Base-by-base conservation (phyloP, 2,329 filamentous ascomycete species). In the Lecanicillium sp. region DNA sequence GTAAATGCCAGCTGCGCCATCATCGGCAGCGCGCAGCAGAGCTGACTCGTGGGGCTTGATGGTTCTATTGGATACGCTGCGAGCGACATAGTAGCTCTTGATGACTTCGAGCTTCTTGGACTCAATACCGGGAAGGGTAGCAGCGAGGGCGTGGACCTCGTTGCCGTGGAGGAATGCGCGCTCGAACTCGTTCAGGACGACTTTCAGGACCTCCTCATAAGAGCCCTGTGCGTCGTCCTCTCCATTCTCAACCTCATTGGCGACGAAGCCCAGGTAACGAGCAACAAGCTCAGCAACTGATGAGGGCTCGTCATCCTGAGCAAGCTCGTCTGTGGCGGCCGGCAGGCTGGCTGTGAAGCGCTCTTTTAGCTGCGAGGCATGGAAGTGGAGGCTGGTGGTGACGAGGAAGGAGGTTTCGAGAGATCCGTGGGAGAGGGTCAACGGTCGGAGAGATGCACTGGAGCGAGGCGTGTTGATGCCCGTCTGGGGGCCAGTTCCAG, bases 231-330 rank as follows among this genome's bases (percentile, higher is more conserved):
- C 73, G 58, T 89, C 85, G 55, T 96, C 90, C 57, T 97, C 92
- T 41, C 87, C 88, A 54, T 94, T 86, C 40, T 95, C 87, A 29
- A 96, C 84, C 68, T 96, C 86, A 47, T 77, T 71, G 48, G 90
- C 88, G 44, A 96, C 77, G 59, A 87, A 94, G 52, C 87, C 88
- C 58, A 98, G 80, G 65, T 94, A 98, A 60, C 90, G 80, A 45
- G 87, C 89, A 22, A 98, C 87, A 44, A 98, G 74, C 69, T 98
- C 92, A 32, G 87, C 71, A 33, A 89, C 80, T 17, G 94, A 98
- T 28, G 92, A 97, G n/a, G 92, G 92, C 71, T 98, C 94, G 54
- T 98, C 92, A 71, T 98, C 94, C 60, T 90, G 88, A 45, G 92
- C 94, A 48, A 97, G 79, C 71, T 98, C 92, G 60, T 98, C 92